These are phyloP conservation scores for Melanogaster broomeanus DNA, from an alignment of 768 basidiomycete genomes.

Conservation along the genomic window DNA sequence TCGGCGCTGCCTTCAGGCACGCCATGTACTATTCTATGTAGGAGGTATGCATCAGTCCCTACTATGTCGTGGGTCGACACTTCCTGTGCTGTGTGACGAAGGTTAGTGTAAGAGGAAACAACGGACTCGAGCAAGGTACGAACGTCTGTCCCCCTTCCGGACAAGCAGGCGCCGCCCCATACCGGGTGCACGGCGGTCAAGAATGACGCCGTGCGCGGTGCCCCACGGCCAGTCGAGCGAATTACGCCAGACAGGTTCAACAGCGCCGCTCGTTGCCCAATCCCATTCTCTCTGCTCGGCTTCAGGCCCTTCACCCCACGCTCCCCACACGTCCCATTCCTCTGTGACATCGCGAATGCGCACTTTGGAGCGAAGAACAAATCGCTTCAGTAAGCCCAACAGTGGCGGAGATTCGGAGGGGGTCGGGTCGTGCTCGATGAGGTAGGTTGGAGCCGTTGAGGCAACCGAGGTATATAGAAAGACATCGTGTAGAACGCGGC, in stretches of 20 bases:
- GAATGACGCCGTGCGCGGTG: slow-evolving; percentile 46
- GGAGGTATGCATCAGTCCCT: slow-evolving; percentile 57
- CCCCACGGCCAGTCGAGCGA: slow-evolving; percentile 61
- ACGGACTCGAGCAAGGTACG: slow-evolving; percentile 34
- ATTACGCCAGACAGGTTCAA: slow-evolving; percentile 73
- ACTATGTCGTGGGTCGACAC: slow-evolving; percentile 56
- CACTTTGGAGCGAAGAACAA: slow-evolving; percentile 87
- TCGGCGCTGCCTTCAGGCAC: slow-evolving; percentile 87
- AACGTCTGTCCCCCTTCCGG: slow-evolving; percentile 71
- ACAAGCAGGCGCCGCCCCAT: slow-evolving; percentile 80
- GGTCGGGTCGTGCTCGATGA: slow-evolving; percentile 72
- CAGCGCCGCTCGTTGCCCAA: slow-evolving; percentile 68
- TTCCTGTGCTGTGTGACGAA: slow-evolving; percentile 47
- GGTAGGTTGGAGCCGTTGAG: slow-evolving; percentile 51
- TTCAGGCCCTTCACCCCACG: slow-evolving; percentile 62
- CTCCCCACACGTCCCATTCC: slow-evolving; percentile 79
- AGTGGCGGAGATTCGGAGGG: slow-evolving; percentile 62
- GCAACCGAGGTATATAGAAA: slow-evolving; percentile 73
- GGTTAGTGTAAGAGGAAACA: slow-evolving; percentile 3
- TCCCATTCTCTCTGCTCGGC: slow-evolving; percentile 48
- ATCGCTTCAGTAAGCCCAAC: slow-evolving; percentile 73
- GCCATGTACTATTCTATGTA: slow-evolving; percentile 79
- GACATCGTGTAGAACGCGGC: slow-evolving; percentile 85
- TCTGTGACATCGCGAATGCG: slow-evolving; percentile 76
- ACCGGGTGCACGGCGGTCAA: slow-evolving; percentile 69